Conservation (phyloP, 1,284 basidiomycete species). For the Prillingera fragicola region DNA sequence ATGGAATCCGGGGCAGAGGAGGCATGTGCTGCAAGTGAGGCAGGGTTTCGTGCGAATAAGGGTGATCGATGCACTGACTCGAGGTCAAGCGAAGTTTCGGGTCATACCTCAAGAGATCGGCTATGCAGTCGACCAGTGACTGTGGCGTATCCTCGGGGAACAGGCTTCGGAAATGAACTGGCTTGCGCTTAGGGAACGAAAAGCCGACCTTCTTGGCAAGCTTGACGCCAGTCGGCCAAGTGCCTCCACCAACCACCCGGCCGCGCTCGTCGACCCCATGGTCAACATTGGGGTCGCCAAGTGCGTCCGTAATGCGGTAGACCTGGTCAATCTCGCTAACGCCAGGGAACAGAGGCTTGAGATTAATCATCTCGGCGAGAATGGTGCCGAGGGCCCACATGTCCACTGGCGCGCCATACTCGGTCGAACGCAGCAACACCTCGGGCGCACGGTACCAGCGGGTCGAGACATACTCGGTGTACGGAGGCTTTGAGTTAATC, state of each 20-base stretch:
- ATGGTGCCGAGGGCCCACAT: conserved; percentile 99
- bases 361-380: conserved; percentile 90
- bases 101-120: conserved; percentile 86
- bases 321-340: conserved; percentile 91
- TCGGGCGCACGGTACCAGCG: conserved; percentile 99
- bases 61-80: conserved; percentile 76
- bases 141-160: conserved; percentile 75
- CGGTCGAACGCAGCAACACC: conserved; percentile 80
- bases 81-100: conserved; percentile 80
- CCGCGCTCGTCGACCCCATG: conserved; percentile 73
- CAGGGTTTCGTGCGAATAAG: conserved; percentile 68
- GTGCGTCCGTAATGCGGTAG: conserved; percentile 75
- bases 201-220: conserved; percentile 85
- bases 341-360: conserved; percentile 98
- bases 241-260: conserved; percentile 72
- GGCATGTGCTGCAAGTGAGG: conserved; percentile 49
- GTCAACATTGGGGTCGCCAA: conserved; percentile 84
- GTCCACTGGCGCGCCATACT: conserved; percentile 95
- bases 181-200: conserved; percentile 77
- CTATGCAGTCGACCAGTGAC: conserved; percentile 84
- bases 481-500: conserved; percentile 81
- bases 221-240: conserved; percentile 77
- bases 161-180: conserved; percentile 66
- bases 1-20: conserved; percentile 57
- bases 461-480: conserved; percentile 98